phyloP scores from a whole-genome alignment of 495 filamentous ascomycete species.

The Trichocladium uniseriatum region DNA sequence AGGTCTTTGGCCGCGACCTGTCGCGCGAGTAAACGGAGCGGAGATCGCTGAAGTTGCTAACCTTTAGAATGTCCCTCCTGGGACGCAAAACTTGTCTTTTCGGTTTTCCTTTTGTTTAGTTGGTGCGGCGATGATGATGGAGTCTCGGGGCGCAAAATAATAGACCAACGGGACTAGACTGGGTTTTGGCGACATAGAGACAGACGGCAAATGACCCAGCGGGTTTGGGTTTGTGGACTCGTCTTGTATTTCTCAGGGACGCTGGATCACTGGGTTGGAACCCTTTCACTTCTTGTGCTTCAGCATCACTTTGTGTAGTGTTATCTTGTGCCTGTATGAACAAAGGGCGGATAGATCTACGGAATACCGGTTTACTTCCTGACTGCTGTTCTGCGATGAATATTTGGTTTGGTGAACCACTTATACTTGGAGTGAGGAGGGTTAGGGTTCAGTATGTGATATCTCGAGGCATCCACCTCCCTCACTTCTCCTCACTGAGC shows the following conservation, averaged over 20 bases:
- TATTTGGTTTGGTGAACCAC: no score
- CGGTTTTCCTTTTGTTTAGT: constrained; percentile 5
- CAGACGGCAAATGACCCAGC: constrained; percentile 2
- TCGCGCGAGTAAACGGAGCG: constrained; percentile 64
- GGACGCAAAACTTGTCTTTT: neutral
- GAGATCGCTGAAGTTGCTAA: neutral
- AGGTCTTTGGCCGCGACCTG: constrained; percentile 89
- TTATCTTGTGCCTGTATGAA: neutral
- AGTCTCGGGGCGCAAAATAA: constrained; percentile 11
- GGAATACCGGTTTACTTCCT: no score
- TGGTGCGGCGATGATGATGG: constrained; percentile 5
- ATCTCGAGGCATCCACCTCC: neutral
- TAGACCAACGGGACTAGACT: constrained; percentile 16
- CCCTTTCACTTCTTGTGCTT: neutral
- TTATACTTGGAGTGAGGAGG: neutral
- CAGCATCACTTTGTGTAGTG: no score
- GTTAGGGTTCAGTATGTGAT: constrained; percentile 4
- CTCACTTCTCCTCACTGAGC: neutral
- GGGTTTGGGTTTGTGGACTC: neutral
- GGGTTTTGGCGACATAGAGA: constrained; percentile 15
- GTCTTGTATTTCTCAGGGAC: neutral
- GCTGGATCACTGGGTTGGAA: no score
- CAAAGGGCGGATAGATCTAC: no score
- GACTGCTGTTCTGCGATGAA: no score
- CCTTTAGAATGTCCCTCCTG: no score